Evolutionary conservation across 2,329 filamentous ascomycete species (phyloP), one percentile per base, ranked within the genome.

Genomic region (Lasiodiplodia citricola): DNA sequence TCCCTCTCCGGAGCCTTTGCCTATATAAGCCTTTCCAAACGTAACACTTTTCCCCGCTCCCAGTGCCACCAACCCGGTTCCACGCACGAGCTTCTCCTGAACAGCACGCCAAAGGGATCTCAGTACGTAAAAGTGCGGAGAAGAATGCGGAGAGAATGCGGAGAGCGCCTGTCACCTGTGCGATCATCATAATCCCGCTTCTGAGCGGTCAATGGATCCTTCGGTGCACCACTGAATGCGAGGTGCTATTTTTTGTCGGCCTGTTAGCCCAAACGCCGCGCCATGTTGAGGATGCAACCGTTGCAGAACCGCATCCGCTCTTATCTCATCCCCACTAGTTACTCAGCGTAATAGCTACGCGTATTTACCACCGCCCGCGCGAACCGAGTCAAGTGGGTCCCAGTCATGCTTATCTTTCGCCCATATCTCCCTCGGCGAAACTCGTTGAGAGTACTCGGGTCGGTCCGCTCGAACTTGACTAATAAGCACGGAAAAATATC

Each of bases 121-220:
- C 60, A 64, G 60, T 64, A 64, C 60, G 60, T 64, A 64, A 64
- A 44, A 64, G 52, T 54, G 60, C 60, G 60, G 60, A 54, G 60
- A 64, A 64, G 60, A 64, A 64, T 64, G 60, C 60, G 60, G 60
- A 64, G 60, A 52, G 31, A 37, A 11, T 21, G 37, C 23, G 13
- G 7, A 38, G n/a, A 21, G 18, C 18, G 18, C 21, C 38, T 6
- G 44, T 3, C 35, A 11, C 14, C 44, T n/a, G 23, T 38, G 31
- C 31, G 18, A 63, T 44, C 31, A 28, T 41, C 21, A 50, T 18
- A 41, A 62, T 25, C 57, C 38, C 38, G 10, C 41, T 23, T 50
- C 57, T 35, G 31, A 35, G 31, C 31, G 31, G 31, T 35, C 31
- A 35, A 35, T 35, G 31, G 23, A 25, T 28, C 51, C 5, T 54